Evolutionary conservation across 805 yeast genomes (phyloP).

Genomic region (Suhomyces sp.): DNA sequence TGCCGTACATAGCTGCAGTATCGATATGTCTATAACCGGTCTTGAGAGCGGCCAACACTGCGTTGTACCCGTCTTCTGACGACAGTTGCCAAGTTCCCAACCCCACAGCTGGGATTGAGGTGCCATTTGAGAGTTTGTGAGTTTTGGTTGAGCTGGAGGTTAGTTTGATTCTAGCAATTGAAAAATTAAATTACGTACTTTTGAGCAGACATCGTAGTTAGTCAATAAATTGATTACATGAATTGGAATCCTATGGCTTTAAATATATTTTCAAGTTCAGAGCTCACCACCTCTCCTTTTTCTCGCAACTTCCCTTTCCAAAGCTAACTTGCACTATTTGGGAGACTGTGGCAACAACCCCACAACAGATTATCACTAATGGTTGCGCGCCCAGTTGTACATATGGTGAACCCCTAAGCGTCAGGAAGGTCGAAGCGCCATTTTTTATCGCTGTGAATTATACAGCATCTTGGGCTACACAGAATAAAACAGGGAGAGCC

Average conservation of each 20-base stretch:
- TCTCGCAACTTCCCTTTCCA: not conserved
- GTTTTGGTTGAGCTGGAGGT: not conserved
- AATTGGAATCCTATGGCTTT: not conserved
- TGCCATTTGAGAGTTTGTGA: constrained; percentile 8
- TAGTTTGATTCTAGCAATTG: not conserved
- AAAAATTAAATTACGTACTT: not conserved
- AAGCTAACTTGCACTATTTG: not conserved
- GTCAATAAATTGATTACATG: not conserved
- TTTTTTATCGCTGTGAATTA: not conserved
- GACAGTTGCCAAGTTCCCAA: constrained; percentile 19
- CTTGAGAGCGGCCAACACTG: constrained; percentile 47
- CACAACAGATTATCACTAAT: not conserved
- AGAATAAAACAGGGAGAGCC: not conserved
- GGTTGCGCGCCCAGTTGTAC: not conserved
- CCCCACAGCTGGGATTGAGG: constrained; percentile 16
- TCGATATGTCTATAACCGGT: constrained; percentile 75
- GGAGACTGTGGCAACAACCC: not conserved
- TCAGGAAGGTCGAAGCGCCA: not conserved
- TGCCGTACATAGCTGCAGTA: constrained; percentile 65
- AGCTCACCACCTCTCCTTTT: not conserved
- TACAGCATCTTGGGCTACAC: not conserved
- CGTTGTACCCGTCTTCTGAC: constrained; percentile 10
- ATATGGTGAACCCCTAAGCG: not conserved
- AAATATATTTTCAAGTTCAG: not conserved
- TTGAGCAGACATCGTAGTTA: not conserved